Percentiles rank a stretch among this genome's conserved stretches.
These are phyloP conservation scores for Vicia sativa DNA, from an alignment of 306 rosid genomes.

Conservation along the genomic window DNA sequence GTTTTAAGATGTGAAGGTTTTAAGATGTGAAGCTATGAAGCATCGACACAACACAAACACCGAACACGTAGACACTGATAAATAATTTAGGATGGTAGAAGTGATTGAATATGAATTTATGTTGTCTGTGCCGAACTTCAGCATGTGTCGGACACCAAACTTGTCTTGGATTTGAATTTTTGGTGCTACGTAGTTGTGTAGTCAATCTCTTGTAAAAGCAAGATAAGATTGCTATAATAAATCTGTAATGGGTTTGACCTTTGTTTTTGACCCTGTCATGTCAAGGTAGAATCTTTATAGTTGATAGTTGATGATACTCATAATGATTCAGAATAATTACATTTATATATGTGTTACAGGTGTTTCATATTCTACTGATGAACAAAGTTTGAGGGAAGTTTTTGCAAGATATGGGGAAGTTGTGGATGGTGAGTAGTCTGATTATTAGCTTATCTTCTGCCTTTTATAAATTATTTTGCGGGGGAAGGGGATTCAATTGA, in stretches of 20 bases:
- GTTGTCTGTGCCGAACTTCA: neutral
- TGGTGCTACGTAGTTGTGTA: neutral
- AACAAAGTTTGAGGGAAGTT: slow-evolving; percentile 64
- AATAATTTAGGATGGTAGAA: neutral
- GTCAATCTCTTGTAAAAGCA: neutral
- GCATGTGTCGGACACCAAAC: neutral
- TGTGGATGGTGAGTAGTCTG: slow-evolving; percentile 60
- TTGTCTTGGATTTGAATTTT: neutral
- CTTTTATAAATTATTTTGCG: neutral
- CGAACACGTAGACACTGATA: neutral
- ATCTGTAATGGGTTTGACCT: neutral
- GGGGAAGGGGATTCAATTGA: neutral
- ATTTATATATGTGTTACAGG: slow-evolving; percentile 50
- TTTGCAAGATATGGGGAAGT: slow-evolving; percentile 76
- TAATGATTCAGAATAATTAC: slow-evolving; percentile 1
- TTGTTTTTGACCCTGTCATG: neutral
- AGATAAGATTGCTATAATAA: neutral
- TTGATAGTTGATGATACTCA: neutral
- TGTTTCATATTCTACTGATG: slow-evolving; percentile 69
- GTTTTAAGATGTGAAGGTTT: neutral
- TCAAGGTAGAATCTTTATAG: neutral
- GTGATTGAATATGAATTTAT: neutral
- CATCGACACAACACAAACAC: neutral
- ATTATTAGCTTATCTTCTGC: neutral
- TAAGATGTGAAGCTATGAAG: neutral